Evolutionary conservation across 257 asterid genomes (phyloP), one percentile per base, ranked within the genome.

Genomic region (Capsicum rhomboideum): DNA sequence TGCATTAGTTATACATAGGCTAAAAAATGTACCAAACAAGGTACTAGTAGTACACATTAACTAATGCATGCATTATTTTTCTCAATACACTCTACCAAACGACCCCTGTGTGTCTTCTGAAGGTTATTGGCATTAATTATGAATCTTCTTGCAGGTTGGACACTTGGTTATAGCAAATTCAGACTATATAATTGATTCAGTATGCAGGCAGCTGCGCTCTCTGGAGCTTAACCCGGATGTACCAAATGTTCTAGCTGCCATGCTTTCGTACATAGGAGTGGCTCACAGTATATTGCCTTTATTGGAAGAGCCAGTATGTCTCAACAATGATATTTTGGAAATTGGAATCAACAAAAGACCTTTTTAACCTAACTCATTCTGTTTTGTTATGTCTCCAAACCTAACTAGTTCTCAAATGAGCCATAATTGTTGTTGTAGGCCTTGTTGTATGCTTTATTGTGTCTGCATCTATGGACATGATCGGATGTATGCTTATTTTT

Each of bases 281-380:
- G 98, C 97, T 63, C 93, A 97, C 89, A 91, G 91, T 83, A 91
- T 97, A 87, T 88, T 97, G 87, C 99, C 99, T 31, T 87, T 97
- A 82, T 89, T 97, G 92, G 99, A 97, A 90, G 99, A 97, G 87
- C 97, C 98, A 90, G 99, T 96, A 91, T 80, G 91, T 85, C 63
- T 78, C 79, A 44, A 31, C 81, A 66, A 52, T 59, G 21, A 20
- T 82, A 75, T 71, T 74, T 78, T n/a, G 46, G 74, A 61, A 82
- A 80, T 42, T 52, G 54, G 68, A 68, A 77, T 68, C 71, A 55
- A 55, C 84, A 82, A 74, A 82, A 37, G 44, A 61, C 40, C 79
- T 83, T 12, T 23, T 54, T 79, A 56, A 23, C 85, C 53, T 44
- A 11, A 79, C 64, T 23, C 31, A 28, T 46, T 55, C 54, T 78